These are phyloP conservation scores for Paramyrothecium sp. DNA, from an alignment of 2,329 filamentous ascomycete genomes.

Conservation along the genomic window DNA sequence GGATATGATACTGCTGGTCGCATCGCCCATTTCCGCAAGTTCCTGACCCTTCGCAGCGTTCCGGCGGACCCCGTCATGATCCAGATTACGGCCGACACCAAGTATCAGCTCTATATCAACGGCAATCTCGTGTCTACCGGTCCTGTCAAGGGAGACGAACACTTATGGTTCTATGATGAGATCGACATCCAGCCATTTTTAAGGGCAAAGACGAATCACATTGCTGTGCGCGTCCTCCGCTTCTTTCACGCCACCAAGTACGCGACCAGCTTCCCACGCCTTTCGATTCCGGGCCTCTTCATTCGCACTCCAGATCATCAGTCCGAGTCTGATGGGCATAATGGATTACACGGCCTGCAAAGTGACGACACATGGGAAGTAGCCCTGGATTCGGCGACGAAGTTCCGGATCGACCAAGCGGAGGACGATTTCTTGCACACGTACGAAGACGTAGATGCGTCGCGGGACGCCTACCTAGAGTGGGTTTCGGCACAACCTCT, in stretches of 20 bases:
- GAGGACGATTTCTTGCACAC: not conserved
- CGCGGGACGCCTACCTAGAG: not conserved
- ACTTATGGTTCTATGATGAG: slow-evolving; percentile 21
- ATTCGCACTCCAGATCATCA: not conserved
- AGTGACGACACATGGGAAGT: not conserved
- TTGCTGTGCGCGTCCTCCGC: slow-evolving; percentile 14
- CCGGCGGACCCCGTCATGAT: slow-evolving; percentile 4
- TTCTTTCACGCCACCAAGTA: slow-evolving; percentile 11
- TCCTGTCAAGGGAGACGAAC: slow-evolving; percentile 17
- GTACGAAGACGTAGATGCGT: not conserved
- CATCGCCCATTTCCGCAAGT: slow-evolving; percentile 13
- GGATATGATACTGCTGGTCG: slow-evolving; percentile 9
- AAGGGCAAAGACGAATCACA: slow-evolving; percentile 8
- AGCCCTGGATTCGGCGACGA: not conserved
- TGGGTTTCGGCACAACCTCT: not conserved
- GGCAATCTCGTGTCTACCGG: slow-evolving; percentile 13
- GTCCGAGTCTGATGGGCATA: not conserved
- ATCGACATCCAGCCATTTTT: slow-evolving; percentile 19
- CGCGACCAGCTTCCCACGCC: slow-evolving; percentile 11
- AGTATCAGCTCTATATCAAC: slow-evolving; percentile 21
- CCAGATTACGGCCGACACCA: slow-evolving; percentile 21
- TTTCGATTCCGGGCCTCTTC: slow-evolving; percentile 8
- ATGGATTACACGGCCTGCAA: not conserved
- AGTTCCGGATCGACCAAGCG: not conserved
- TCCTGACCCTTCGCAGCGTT: slow-evolving; percentile 4